Conservation (phyloP, 306 rosid species). For the Prunus dulcis region DNA sequence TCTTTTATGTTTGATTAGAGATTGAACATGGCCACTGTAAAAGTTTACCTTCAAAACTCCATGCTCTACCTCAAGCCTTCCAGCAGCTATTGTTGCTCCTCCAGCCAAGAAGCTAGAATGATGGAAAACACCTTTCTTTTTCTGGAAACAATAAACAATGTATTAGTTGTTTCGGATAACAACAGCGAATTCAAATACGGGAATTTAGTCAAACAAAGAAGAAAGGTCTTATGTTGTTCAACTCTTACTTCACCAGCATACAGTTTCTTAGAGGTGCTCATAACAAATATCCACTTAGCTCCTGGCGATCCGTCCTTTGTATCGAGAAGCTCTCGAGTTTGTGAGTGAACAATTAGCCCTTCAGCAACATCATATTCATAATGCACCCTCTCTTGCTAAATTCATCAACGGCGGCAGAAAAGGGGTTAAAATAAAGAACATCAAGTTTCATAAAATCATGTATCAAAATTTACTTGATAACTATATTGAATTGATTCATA, state of each 20-base stretch:
- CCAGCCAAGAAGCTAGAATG: conserved; percentile 97
- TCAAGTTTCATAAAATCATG: conserved; percentile 4
- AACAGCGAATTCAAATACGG: neutral
- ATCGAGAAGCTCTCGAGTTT: conserved; percentile 58
- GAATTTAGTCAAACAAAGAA: neutral
- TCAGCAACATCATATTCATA: conserved; percentile 58
- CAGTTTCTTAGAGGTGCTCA: conserved; percentile 86
- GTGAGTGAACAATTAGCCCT: conserved; percentile 58
- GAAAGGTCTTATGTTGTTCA: neutral
- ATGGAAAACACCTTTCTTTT: conserved; percentile 81
- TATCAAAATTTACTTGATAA: neutral
- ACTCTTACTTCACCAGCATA: conserved; percentile 81
- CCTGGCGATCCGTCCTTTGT: conserved; percentile 39
- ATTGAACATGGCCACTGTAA: neutral
- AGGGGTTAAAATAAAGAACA: neutral
- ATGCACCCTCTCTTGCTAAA: conserved; percentile 73
- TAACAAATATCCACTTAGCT: conserved; percentile 86
- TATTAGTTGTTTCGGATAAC: conserved; percentile 8
- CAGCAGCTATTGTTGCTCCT: conserved; percentile 85
- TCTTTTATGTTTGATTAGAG: neutral
- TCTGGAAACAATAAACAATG: conserved; percentile 43
- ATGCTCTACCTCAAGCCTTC: conserved; percentile 65
- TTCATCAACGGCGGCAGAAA: conserved; percentile 1
- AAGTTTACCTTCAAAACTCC: conserved; percentile 74
- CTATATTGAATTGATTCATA: conserved; percentile 6